Evolutionary conservation across 2,329 filamentous ascomycete genomes (phyloP).

Genomic region (Alternaria tenuissima): DNA sequence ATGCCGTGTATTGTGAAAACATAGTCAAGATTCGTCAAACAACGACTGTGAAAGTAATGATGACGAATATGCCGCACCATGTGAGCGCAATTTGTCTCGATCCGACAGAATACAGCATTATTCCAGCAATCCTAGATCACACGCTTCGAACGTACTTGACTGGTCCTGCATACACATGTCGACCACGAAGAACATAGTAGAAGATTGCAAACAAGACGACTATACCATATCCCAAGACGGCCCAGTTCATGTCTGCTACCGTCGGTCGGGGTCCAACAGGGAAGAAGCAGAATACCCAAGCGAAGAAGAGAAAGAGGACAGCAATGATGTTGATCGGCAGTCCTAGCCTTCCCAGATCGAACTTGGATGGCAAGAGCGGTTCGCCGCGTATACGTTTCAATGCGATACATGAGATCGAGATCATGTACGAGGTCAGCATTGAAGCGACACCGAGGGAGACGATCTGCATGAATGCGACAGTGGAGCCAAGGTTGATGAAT

Average conservation of each 20-base stretch:
- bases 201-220: constrained; percentile 53
- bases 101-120: background rate
- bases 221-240: constrained; percentile 52
- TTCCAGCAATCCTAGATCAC: constrained; percentile 5
- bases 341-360: constrained; percentile 56
- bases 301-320: constrained; percentile 50
- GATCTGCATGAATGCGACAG: constrained; percentile 32
- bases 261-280: constrained; percentile 51
- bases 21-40: background rate
- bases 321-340: constrained; percentile 53
- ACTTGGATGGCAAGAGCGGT: constrained; percentile 55
- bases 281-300: constrained; percentile 57
- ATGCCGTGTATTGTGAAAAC: background rate
- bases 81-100: background rate
- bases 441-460: constrained; percentile 23
- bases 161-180: constrained; percentile 49
- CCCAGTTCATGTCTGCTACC: constrained; percentile 59
- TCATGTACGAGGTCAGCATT: constrained; percentile 32
- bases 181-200: constrained; percentile 53
- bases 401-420: constrained; percentile 58
- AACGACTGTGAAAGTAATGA: background rate
- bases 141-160: constrained; percentile 23
- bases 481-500: constrained; percentile 41
- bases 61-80: background rate
- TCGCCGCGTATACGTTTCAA: constrained; percentile 55